These are phyloP conservation scores for Vararia minispora DNA, from an alignment of 768 basidiomycete genomes.

Conservation along the genomic window DNA sequence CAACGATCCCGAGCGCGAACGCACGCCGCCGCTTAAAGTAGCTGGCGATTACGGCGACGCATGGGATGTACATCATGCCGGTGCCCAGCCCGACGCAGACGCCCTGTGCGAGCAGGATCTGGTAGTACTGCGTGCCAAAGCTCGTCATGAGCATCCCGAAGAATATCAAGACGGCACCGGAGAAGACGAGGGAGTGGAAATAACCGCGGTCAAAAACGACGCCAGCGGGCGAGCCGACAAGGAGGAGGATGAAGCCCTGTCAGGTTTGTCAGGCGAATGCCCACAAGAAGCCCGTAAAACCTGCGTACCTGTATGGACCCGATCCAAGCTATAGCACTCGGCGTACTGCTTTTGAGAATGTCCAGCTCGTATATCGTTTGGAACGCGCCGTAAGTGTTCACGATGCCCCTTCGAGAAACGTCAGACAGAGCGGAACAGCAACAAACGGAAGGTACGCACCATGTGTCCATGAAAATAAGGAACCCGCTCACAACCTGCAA, in stretches of 20 bases:
- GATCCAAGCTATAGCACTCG: slow-evolving; percentile 15
- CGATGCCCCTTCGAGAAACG: slow-evolving; percentile 11
- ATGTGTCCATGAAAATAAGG: slow-evolving; percentile 14
- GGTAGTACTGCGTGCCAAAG: slow-evolving; percentile 11
- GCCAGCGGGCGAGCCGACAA: slow-evolving; percentile 9
- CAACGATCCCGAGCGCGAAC: slow-evolving; percentile 32
- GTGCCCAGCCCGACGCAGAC: slow-evolving; percentile 29
- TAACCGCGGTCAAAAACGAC: slow-evolving; percentile 16
- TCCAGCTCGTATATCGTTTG: slow-evolving; percentile 10
- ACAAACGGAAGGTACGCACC: slow-evolving; percentile 3
- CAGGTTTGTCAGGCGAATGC: too few species aligned
- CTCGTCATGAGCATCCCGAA: slow-evolving; percentile 14
- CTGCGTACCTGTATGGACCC: slow-evolving; percentile 15
- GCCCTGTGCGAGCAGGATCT: slow-evolving; percentile 37
- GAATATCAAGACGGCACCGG: slow-evolving; percentile 13
- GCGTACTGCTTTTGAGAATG: slow-evolving; percentile 5
- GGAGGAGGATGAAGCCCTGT: slow-evolving; percentile 10
- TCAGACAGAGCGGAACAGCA: background rate
- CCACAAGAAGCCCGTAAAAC: too few species aligned
- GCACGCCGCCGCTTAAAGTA: slow-evolving; percentile 31
- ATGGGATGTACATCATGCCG: slow-evolving; percentile 35
- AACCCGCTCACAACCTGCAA: slow-evolving; percentile 12
- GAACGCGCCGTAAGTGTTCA: slow-evolving; percentile 14
- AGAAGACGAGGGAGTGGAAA: slow-evolving; percentile 8
- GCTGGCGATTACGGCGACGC: slow-evolving; percentile 30